Conservation (phyloP, 225 moss, liverwort and hornwort genomes). For the Rhytidiadelphus loreus region DNA sequence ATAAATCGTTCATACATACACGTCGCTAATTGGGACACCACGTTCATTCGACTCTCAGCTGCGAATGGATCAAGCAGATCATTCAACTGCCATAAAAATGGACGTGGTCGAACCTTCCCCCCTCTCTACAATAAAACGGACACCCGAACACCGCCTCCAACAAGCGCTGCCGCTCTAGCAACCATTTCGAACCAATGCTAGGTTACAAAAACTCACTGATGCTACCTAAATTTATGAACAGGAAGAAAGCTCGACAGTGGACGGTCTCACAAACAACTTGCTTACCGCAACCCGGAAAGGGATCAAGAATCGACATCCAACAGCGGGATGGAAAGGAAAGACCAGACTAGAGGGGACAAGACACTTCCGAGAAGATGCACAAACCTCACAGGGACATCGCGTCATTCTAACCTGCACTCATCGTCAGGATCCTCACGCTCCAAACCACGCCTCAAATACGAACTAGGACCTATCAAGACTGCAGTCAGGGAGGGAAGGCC, state of each 20-base stretch:
- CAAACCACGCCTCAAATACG: neutral
- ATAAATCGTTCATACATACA: slow-evolving; percentile 12
- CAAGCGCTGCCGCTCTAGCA: neutral
- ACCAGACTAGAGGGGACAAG: neutral
- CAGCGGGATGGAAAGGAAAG: slow-evolving; percentile 7
- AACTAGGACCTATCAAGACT: neutral
- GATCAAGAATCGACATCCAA: slow-evolving; percentile 30
- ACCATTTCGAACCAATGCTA: slow-evolving; percentile 1
- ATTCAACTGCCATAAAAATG: neutral
- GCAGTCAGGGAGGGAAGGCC: neutral
- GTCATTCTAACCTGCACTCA: neutral
- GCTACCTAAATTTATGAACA: slow-evolving; percentile 32
- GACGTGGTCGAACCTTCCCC: neutral
- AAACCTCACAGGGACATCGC: neutral
- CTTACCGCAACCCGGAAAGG: slow-evolving; percentile 11
- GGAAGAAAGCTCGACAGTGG: neutral
- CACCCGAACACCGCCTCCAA: neutral
- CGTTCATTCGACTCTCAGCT: slow-evolving; percentile 9
- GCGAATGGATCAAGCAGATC: neutral
- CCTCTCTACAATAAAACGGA: neutral
- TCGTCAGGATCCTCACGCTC: neutral
- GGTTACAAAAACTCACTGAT: slow-evolving; percentile 7
- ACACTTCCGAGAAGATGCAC: neutral
- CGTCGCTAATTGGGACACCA: neutral
- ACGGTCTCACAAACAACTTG: neutral